A percentile compares a stretch with the other conserved stretches of the same genome.
Evolutionary conservation across 371 early-diverging fungal genomes (phyloP).

Genomic region (Rhizopus arrhizus): DNA sequence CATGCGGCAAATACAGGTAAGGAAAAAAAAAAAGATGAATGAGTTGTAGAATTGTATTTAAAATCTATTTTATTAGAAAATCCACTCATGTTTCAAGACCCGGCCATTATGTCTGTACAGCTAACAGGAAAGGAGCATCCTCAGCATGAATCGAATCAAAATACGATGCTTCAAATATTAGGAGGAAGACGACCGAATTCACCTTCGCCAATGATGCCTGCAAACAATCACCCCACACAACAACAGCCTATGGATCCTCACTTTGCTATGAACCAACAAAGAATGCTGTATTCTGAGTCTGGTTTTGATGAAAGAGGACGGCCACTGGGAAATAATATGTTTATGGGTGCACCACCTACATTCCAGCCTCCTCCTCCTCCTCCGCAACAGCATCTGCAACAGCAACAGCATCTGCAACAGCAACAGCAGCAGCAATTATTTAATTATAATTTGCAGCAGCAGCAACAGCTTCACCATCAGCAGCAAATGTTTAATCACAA

Average conservation of each 20-base stretch:
- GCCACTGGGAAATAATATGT: neutral
- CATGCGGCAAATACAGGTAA: constrained; percentile 8
- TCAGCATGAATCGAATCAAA: constrained; percentile 24
- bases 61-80: constrained; percentile 1
- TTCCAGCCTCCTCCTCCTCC: neutral
- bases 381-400: too few relatives aligned
- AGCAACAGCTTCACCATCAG: neutral
- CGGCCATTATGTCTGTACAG: constrained; percentile 70
- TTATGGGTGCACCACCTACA: neutral
- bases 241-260: neutral
- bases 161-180: constrained; percentile 38
- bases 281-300: neutral
- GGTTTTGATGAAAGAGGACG: neutral
- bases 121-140: constrained; percentile 32
- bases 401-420: too few relatives aligned
- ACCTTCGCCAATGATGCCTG: constrained; percentile 11
- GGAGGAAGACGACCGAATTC: constrained; percentile 33
- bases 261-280: neutral
- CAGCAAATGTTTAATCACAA: neutral
- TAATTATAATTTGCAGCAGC: too few relatives aligned
- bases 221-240: constrained; percentile 19
- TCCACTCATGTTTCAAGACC: constrained; percentile 56
- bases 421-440: too few relatives aligned
- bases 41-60: neutral
- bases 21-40: neutral